phyloP scores from a whole-genome alignment of 108 stramenopile species.

The Aurantiochytrium sp. region DNA sequence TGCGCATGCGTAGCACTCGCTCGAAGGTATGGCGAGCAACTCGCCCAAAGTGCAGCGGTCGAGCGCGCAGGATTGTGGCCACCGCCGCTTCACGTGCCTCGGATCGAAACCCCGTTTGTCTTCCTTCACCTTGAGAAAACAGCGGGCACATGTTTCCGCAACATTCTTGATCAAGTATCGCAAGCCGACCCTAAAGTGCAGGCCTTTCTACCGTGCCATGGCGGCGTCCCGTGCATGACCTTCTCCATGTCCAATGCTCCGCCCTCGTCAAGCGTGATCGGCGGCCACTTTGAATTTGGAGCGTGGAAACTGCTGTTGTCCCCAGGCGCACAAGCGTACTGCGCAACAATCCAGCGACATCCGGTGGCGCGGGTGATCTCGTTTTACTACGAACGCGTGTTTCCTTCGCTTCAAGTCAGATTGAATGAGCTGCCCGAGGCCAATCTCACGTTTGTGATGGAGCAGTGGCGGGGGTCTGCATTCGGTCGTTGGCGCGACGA shows the following conservation, averaged over 20 bases:
- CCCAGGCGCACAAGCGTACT: background rate
- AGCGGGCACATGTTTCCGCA: background rate
- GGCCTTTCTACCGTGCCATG: background rate
- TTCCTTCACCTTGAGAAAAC: background rate
- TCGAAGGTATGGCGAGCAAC: too few relatives aligned
- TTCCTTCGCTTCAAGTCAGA: background rate
- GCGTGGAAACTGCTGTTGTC: background rate
- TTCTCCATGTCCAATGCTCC: background rate
- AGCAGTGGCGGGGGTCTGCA: background rate
- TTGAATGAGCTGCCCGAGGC: background rate
- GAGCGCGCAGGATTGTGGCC: background rate
- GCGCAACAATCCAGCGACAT: background rate
- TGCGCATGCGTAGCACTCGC: too few relatives aligned
- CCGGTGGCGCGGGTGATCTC: background rate
- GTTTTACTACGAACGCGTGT: background rate
- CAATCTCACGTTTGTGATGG: background rate
- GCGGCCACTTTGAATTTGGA: background rate
- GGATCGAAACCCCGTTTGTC: background rate
- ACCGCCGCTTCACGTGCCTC: background rate
- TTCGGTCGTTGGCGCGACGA: background rate
- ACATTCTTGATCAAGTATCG: background rate
- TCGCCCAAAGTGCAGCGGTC: too few relatives aligned
- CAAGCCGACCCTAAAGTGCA: background rate
- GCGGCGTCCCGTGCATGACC: background rate
- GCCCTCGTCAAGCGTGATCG: background rate